Percentiles rank a stretch among this genome's conserved stretches.
These are phyloP conservation scores for Sungouiozyma ichnusensis DNA, from an alignment of 805 yeast species.

Conservation along the genomic window DNA sequence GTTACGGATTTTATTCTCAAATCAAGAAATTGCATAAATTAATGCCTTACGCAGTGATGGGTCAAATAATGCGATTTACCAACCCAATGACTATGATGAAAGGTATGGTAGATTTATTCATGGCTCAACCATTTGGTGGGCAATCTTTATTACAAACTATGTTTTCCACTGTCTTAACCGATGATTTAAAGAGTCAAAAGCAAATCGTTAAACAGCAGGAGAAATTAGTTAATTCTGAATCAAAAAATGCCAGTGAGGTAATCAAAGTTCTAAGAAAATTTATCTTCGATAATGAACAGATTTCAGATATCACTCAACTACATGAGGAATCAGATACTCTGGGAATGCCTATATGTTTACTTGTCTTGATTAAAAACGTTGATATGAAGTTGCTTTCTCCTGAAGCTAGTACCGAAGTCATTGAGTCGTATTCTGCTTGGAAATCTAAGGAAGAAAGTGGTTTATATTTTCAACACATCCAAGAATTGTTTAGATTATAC, in stretches of 20 bases:
- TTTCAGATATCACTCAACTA: conserved; percentile 17
- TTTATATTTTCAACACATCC: conserved; percentile 41
- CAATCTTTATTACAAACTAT: conserved; percentile 62
- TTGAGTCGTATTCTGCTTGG: conserved; percentile 24
- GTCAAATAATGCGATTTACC: conserved; percentile 67
- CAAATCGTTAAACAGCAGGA: conserved; percentile 41
- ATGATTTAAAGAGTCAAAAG: conserved; percentile 58
- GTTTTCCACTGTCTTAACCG: conserved; percentile 61
- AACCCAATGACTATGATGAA: conserved; percentile 82
- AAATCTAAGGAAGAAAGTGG: conserved; percentile 22
- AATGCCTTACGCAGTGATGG: conserved; percentile 72
- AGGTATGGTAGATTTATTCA: conserved; percentile 65
- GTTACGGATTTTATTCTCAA: conserved; percentile 65
- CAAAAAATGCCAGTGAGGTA: conserved; percentile 16
- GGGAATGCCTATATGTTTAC: conserved; percentile 19
- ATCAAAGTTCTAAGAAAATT: conserved; percentile 24
- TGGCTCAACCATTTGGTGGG: conserved; percentile 68
- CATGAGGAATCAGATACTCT: conserved; percentile 25
- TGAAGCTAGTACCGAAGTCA: conserved; percentile 20
- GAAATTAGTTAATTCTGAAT: conserved; percentile 22
- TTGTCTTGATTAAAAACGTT: conserved; percentile 18
- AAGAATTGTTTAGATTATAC: conserved; percentile 51
- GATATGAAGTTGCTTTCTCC: conserved; percentile 12
- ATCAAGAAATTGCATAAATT: conserved; percentile 59
- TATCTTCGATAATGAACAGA: conserved; percentile 19